Conservation (phyloP, 2,329 filamentous ascomycete genomes). For the Tolypocladium ovalisporum region DNA sequence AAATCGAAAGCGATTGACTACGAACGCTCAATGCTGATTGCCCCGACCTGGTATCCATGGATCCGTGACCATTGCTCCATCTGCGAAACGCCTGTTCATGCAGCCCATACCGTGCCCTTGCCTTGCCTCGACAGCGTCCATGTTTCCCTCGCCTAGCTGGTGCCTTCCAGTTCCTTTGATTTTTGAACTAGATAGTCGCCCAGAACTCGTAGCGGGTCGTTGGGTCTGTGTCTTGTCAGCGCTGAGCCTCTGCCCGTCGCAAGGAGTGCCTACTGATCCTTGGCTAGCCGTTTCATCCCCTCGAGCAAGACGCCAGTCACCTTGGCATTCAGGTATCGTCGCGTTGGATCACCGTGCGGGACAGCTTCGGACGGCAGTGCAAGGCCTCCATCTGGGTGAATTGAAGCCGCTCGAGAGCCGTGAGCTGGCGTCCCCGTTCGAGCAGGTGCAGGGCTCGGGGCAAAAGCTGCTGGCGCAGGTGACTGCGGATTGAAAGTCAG, state of each 20-base stretch:
- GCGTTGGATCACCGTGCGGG: slow-evolving; percentile 55
- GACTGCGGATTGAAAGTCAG: slow-evolving; percentile 11
- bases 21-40: slow-evolving; percentile 8
- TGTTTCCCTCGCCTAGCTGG: slow-evolving; percentile 8
- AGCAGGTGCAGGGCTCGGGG: slow-evolving; percentile 29
- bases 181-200: slow-evolving; percentile 61
- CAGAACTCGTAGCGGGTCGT: slow-evolving; percentile 56
- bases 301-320: slow-evolving; percentile 59
- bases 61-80: background rate
- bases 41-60: slow-evolving; percentile 8
- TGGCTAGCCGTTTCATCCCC: slow-evolving; percentile 63
- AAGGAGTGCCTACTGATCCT: slow-evolving; percentile 49
- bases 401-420: slow-evolving; percentile 44
- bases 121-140: slow-evolving; percentile 2
- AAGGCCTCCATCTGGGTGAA: slow-evolving; percentile 40
- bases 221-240: slow-evolving; percentile 34
- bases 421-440: slow-evolving; percentile 39
- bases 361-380: slow-evolving; percentile 50
- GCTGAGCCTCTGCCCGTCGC: background rate
- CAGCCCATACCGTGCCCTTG: slow-evolving; percentile 1
- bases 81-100: background rate
- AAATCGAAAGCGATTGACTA: slow-evolving; percentile 23
- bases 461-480: slow-evolving; percentile 23
- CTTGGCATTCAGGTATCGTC: slow-evolving; percentile 61
- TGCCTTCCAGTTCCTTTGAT: slow-evolving; percentile 51